These are phyloP conservation scores for Eragrostis nindensis DNA, from an alignment of 176 grass and related monocot genomes.

Conservation along the genomic window DNA sequence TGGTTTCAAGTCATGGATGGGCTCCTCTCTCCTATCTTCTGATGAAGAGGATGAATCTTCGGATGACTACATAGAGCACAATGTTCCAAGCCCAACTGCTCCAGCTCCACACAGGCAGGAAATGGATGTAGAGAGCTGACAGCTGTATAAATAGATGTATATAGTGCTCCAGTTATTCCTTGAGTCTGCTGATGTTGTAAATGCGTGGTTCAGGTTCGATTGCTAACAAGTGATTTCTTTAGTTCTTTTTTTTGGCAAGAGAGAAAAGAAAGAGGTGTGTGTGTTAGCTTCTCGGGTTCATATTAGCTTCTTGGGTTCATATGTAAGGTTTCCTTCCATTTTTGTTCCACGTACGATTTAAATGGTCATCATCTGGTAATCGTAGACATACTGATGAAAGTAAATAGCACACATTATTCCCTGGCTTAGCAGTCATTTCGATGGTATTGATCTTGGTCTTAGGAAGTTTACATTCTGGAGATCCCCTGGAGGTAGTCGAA, in stretches of 20 bases:
- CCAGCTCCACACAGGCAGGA: conserved; percentile 38
- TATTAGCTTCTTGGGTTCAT: conserved; percentile 5
- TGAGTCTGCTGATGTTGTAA: conserved; percentile 50
- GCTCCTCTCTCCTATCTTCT: conserved; percentile 86
- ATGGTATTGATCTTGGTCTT: background rate
- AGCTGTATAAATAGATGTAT: conserved; percentile 53
- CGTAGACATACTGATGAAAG: conserved; percentile 9
- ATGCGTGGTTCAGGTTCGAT: conserved; percentile 30
- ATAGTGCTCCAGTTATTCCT: conserved; percentile 47
- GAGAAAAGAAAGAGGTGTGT: background rate
- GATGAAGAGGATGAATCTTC: conserved; percentile 85
- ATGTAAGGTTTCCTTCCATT: background rate
- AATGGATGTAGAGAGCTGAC: conserved; percentile 47
- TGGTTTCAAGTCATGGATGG: conserved; percentile 96
- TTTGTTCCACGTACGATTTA: background rate
- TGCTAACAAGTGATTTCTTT: conserved; percentile 40
- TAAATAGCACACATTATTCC: conserved; percentile 17
- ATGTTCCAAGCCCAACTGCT: conserved; percentile 43
- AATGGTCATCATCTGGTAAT: background rate
- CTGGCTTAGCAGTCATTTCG: background rate
- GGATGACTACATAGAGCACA: conserved; percentile 76
- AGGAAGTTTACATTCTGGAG: background rate
- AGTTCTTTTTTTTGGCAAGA: conserved; percentile 40
- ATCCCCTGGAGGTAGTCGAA: background rate
- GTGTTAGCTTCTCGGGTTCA: conserved; percentile 4